phyloP scores from a whole-genome alignment of 2,329 filamentous ascomycete species.

The Plenodomus lindquistii region DNA sequence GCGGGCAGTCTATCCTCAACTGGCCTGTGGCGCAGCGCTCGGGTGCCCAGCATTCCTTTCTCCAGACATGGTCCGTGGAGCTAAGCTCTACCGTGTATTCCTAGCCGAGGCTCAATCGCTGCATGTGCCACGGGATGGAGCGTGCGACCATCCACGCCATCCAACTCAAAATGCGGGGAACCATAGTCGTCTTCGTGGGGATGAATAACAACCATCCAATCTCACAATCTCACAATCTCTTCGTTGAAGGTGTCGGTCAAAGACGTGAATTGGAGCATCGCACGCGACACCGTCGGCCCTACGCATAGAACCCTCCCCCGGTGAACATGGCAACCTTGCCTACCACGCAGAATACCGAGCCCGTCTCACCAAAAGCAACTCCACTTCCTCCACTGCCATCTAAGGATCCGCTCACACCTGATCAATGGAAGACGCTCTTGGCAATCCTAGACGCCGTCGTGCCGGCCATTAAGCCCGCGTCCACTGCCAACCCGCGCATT shows the following conservation, averaged over 20 bases:
- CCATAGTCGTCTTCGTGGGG: too few species aligned
- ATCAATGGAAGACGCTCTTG: conserved; percentile 63
- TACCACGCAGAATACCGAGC: conserved; percentile 19
- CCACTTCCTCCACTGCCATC: conserved; percentile 54
- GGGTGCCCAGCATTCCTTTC: not conserved
- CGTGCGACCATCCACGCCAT: not conserved
- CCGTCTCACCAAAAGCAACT: conserved; percentile 41
- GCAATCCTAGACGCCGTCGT: conserved; percentile 63
- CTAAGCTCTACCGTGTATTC: too few species aligned
- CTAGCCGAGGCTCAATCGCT: not conserved
- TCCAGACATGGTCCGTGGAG: not conserved
- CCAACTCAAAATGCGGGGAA: not conserved
- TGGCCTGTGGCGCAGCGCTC: not conserved
- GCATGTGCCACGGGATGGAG: not conserved
- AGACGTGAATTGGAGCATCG: too few species aligned
- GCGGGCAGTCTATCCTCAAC: too few species aligned
- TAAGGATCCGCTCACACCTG: conserved; percentile 54
- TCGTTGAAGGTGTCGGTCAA: too few species aligned
- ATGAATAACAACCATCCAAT: too few species aligned
- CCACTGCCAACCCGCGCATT: conserved; percentile 38
- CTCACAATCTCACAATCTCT: too few species aligned
- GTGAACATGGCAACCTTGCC: conserved; percentile 1
- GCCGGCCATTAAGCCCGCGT: conserved; percentile 58
- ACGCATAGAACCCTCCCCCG: not conserved
- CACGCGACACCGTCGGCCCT: not conserved